These are phyloP conservation scores for Eimeria necatrix DNA, from an alignment of 169 alveolate genomes.

Conservation along the genomic window DNA sequence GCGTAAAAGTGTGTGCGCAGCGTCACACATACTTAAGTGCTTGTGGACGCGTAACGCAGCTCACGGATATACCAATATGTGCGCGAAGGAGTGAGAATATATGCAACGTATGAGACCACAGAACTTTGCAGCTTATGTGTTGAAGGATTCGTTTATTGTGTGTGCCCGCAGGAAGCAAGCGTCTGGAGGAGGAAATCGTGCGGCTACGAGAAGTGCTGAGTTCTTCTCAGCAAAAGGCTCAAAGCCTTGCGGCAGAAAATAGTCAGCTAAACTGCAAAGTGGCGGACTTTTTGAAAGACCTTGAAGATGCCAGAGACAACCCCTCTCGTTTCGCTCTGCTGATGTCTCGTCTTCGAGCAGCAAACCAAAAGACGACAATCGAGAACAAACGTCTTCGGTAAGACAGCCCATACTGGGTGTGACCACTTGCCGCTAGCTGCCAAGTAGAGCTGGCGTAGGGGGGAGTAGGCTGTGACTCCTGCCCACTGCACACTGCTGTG, in stretches of 20 bases:
- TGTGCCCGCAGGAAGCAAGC: conserved; percentile 27
- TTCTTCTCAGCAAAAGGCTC: conserved; percentile 65
- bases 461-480: too few species aligned
- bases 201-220: conserved; percentile 39
- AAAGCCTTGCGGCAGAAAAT: conserved; percentile 57
- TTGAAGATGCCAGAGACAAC: conserved; percentile 78
- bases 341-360: conserved; percentile 60
- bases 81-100: too few species aligned
- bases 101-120: too few species aligned
- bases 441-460: too few species aligned
- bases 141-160: too few species aligned
- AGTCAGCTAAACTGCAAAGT: conserved; percentile 65
- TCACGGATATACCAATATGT: too few species aligned
- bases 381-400: conserved; percentile 75
- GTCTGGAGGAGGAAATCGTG: conserved; percentile 52
- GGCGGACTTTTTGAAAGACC: conserved; percentile 58
- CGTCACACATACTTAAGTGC: too few species aligned
- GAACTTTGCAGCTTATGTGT: too few species aligned
- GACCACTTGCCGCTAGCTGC: too few species aligned
- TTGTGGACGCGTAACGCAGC: too few species aligned
- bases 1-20: too few species aligned
- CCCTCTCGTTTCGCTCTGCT: conserved; percentile 76
- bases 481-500: too few species aligned
- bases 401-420: not conserved
- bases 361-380: conserved; percentile 54